Evolutionary conservation across 139 green algal species (phyloP).

Genomic region (Chlorokybus atmophyticus): DNA sequence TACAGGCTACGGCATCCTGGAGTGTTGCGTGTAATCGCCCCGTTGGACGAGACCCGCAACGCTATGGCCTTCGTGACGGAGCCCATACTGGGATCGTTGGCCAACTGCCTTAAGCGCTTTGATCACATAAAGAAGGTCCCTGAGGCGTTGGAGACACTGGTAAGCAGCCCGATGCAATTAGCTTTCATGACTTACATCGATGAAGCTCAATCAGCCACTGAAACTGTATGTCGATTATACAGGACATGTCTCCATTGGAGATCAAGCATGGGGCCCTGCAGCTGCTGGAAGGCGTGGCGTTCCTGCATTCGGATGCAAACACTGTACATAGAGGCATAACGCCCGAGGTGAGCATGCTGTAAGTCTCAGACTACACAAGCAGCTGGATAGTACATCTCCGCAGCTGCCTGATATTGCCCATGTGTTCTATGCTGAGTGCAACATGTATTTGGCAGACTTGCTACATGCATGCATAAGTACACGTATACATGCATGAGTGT

Average conservation of each 20-base stretch:
- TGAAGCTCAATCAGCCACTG: background rate
- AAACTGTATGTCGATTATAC: background rate
- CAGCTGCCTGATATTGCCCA: too few relatives aligned
- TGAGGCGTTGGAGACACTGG: conserved; percentile 13
- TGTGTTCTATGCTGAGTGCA: too few relatives aligned
- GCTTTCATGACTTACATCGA: too few relatives aligned
- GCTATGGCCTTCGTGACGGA: conserved; percentile 73
- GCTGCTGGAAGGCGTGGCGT: conserved; percentile 50
- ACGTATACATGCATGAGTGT: too few relatives aligned
- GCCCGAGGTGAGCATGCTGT: conserved; percentile 28
- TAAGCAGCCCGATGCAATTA: too few relatives aligned
- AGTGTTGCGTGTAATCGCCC: conserved; percentile 46
- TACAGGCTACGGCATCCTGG: conserved; percentile 27
- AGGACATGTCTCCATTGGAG: conserved; percentile 49
- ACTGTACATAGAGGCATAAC: conserved; percentile 52
- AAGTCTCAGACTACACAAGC: too few relatives aligned
- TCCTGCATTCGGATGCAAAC: conserved; percentile 57
- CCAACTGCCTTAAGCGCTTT: conserved; percentile 42
- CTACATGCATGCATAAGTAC: too few relatives aligned
- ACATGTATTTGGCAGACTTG: too few relatives aligned
- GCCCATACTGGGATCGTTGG: conserved; percentile 46
- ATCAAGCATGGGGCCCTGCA: conserved; percentile 63
- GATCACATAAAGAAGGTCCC: conserved; percentile 16
- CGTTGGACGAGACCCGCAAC: conserved; percentile 61
- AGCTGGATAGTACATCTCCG: too few relatives aligned